Evolutionary conservation across 2,329 filamentous ascomycete species (phyloP), one percentile per base, ranked within the genome.

Genomic region (Beauveria sp.): DNA sequence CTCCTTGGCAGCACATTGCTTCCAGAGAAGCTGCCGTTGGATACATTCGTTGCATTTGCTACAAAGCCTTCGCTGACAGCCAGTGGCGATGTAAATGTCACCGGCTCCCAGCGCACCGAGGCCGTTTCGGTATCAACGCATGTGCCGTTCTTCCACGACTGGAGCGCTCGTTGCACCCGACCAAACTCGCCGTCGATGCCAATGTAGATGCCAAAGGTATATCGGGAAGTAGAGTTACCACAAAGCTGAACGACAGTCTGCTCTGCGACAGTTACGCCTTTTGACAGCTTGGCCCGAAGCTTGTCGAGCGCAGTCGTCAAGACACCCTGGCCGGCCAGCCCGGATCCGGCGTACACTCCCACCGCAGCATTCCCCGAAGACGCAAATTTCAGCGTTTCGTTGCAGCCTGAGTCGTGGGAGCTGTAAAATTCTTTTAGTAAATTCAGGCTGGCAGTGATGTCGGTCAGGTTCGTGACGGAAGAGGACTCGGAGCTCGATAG

Each of bases 311-410:
- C 31, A n/a, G 52, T 26, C 14, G 22, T 43, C 34, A 54, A 20
- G 16, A 43, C 52, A 22, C 34, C 52, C 34, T 54, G 52, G 34
- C 65, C 67, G 56, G 67, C 67, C 50, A 74, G 63, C 59, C 64
- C 68, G 50, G 66, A 67, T 64, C 75, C 74, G n/a, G 76, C 69
- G 61, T 76, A 76, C 49, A 76, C 42, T 51, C 75, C 73, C 24
- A 73, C 61, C 14, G 69, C 68, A 43, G 68, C 68, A 46, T 67
- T 66, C 3, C 67, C 69, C 52, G 66, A 69, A 62, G 67, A 69
- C 7, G 66, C 71, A 64, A 69, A 75, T 24, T 75, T 60, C 31
- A 73, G 68, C 8, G 70, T 63, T 22, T 57, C 51, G 34, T 67
- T 65, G 3, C 52, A 54, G 0, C 20, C 20, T 7, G 52, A 10